Conservation (phyloP, 2,329 filamentous ascomycete genomes). For the Canariomyces notabilis region DNA sequence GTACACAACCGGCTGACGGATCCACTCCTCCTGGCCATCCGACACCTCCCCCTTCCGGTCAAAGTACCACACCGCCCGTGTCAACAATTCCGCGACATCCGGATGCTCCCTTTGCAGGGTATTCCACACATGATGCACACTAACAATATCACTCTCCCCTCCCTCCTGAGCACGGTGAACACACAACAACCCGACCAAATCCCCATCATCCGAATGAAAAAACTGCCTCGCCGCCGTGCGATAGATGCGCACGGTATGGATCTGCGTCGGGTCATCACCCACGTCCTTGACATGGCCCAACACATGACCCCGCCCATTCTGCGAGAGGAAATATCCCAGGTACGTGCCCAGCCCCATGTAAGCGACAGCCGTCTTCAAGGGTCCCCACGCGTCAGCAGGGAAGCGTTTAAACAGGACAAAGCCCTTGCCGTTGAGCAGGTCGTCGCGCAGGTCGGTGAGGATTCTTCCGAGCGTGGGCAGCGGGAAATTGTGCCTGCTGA, state of each 20-base stretch:
- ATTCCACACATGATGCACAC: slow-evolving; percentile 78
- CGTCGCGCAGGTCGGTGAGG: slow-evolving; percentile 35
- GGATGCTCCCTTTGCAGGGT: slow-evolving; percentile 67
- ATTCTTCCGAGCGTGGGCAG: slow-evolving; percentile 36
- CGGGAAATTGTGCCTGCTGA: slow-evolving; percentile 44
- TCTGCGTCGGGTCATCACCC: slow-evolving; percentile 73
- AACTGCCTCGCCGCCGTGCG: slow-evolving; percentile 79
- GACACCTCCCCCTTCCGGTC: slow-evolving; percentile 83
- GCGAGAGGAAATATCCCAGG: slow-evolving; percentile 80
- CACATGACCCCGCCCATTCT: slow-evolving; percentile 80
- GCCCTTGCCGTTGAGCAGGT: slow-evolving; percentile 71
- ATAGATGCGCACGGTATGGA: slow-evolving; percentile 85
- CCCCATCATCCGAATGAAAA: slow-evolving; percentile 79
- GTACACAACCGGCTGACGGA: slow-evolving; percentile 68
- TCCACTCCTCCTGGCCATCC: slow-evolving; percentile 68
- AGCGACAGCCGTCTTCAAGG: slow-evolving; percentile 75
- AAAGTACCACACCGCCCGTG: slow-evolving; percentile 82
- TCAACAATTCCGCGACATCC: slow-evolving; percentile 70
- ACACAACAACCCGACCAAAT: slow-evolving; percentile 80
- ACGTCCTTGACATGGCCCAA: slow-evolving; percentile 87
- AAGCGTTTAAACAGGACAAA: slow-evolving; percentile 88
- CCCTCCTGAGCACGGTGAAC: slow-evolving; percentile 72
- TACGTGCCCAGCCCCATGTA: slow-evolving; percentile 87
- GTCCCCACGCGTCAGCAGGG: slow-evolving; percentile 70
- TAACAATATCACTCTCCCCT: slow-evolving; percentile 78